Evolutionary conservation across 805 yeast species (phyloP).

Genomic region (Metschnikowia noctiluminum): DNA sequence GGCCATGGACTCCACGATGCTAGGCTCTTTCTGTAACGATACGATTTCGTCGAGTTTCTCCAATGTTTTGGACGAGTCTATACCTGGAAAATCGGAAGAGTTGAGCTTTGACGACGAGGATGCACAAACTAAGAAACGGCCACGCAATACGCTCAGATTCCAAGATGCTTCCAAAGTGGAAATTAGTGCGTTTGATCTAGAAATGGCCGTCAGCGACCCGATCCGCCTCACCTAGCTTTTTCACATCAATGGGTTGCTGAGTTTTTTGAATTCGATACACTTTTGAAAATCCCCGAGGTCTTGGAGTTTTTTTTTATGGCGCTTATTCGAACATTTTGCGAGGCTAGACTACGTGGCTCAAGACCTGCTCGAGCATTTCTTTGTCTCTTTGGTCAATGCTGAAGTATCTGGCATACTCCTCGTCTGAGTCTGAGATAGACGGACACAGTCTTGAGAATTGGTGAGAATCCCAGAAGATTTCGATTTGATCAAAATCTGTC

Average conservation of each 20-base stretch:
- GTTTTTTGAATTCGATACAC: too few species aligned
- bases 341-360: not conserved
- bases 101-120: constrained; percentile 16
- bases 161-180: constrained; percentile 27
- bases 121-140: not conserved
- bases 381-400: constrained; percentile 24
- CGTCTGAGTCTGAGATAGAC: constrained; percentile 5
- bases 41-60: constrained; percentile 37
- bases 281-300: too few species aligned
- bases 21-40: constrained; percentile 38
- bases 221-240: constrained; percentile 1
- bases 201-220: constrained; percentile 28
- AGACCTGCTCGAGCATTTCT: not conserved
- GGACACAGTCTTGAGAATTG: constrained; percentile 1
- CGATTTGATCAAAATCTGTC: not conserved
- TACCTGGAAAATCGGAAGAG: constrained; percentile 18
- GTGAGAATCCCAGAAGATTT: constrained; percentile 4
- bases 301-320: too few species aligned
- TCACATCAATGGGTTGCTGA: too few species aligned
- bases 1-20: constrained; percentile 47
- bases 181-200: constrained; percentile 37
- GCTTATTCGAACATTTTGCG: too few species aligned
- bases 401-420: constrained; percentile 20
- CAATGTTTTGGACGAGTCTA: constrained; percentile 30
- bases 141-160: constrained; percentile 7